Conservation (phyloP, 176 grass and related monocot species). For the Calamus simplicifolius region DNA sequence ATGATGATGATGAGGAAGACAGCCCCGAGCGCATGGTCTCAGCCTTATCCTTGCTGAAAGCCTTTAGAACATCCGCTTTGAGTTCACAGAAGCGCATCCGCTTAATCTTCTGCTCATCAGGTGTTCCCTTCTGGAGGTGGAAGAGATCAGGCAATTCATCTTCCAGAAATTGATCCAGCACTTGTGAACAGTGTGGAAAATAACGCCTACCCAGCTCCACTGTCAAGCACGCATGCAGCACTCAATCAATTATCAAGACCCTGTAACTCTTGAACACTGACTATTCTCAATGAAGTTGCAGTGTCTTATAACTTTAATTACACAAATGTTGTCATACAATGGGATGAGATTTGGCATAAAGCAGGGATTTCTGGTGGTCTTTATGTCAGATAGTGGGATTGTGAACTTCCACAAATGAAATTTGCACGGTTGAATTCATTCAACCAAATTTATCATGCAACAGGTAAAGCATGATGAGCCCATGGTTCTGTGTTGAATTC, state of each 20-base stretch:
- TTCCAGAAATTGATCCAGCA: constrained; percentile 47
- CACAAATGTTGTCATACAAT: too few relatives aligned
- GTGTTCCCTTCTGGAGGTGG: not conserved
- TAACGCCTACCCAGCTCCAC: constrained; percentile 74
- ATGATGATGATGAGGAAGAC: constrained; percentile 17
- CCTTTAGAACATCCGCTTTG: constrained; percentile 8
- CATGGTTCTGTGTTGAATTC: too few relatives aligned
- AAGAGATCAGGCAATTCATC: not conserved
- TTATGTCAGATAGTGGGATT: too few relatives aligned
- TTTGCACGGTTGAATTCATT: too few relatives aligned
- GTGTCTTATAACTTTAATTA: too few relatives aligned
- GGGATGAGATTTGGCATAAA: too few relatives aligned
- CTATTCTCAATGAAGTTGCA: too few relatives aligned
- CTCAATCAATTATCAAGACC: constrained; percentile 1
- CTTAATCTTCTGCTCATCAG: not conserved
- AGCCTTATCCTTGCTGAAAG: constrained; percentile 11
- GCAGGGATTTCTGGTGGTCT: too few relatives aligned
- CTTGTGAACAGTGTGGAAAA: constrained; percentile 82
- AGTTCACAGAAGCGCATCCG: not conserved
- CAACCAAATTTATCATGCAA: too few relatives aligned
- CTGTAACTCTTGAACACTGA: not conserved
- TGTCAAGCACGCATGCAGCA: constrained; percentile 18
- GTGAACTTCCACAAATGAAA: too few relatives aligned
- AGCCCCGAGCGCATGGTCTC: constrained; percentile 1
- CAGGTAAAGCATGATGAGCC: too few relatives aligned